Percentiles rank a stretch among this genome's conserved stretches.
Evolutionary conservation across 139 green algal genomes (phyloP).

Genomic region (Dunaliella primolecta): DNA sequence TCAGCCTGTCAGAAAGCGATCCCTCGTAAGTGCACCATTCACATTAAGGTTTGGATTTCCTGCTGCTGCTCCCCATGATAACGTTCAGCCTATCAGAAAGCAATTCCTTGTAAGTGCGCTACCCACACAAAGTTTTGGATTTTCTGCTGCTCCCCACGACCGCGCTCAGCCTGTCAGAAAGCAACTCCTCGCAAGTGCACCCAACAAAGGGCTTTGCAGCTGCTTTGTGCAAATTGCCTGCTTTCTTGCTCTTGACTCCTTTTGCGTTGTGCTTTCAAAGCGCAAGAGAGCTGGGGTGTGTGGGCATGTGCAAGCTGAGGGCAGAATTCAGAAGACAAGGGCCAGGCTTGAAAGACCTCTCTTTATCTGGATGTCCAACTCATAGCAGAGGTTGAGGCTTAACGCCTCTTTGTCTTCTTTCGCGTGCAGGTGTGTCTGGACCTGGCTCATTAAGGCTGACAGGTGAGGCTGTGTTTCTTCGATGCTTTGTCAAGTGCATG

Average conservation of each 20-base stretch:
- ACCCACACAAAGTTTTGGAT: no score
- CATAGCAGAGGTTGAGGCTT: background rate
- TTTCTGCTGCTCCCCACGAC: background rate
- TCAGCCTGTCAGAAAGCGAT: background rate
- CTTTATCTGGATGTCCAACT: no score
- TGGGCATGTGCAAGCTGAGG: no score
- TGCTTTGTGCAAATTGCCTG: background rate
- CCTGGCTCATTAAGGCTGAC: background rate
- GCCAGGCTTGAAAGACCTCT: background rate
- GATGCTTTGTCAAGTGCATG: background rate
- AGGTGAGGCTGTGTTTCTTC: background rate
- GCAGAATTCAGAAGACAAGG: background rate
- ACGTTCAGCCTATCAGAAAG: background rate
- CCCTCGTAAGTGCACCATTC: background rate
- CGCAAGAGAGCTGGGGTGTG: no score
- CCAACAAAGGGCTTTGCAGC: no score
- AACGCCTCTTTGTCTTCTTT: background rate
- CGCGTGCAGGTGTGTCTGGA: background rate
- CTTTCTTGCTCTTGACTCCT: background rate
- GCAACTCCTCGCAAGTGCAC: background rate
- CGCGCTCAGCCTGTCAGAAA: background rate
- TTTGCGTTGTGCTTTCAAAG: background rate
- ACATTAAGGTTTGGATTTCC: background rate
- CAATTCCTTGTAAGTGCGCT: no score
- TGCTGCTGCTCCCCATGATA: background rate